These are phyloP conservation scores for Nicotiana rustica DNA, from an alignment of 305 asterid genomes.

Conservation along the genomic window DNA sequence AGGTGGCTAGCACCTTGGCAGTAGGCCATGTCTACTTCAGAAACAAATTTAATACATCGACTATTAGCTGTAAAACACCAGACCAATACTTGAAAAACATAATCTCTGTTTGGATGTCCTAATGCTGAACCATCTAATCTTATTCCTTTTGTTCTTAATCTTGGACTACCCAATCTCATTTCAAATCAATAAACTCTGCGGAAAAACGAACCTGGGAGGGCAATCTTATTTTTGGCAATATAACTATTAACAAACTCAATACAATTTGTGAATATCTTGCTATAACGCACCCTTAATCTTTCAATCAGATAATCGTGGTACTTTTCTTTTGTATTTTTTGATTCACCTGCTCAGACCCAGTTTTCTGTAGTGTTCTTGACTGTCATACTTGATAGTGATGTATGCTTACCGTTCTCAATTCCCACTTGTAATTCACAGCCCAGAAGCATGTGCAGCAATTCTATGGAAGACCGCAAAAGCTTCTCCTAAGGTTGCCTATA, in stretches of 20 bases:
- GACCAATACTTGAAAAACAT: neutral
- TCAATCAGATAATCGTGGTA: neutral
- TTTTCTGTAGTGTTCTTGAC: neutral
- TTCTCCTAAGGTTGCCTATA: constrained; percentile 75
- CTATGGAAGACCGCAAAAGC: constrained; percentile 90
- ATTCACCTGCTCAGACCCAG: neutral
- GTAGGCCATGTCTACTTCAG: neutral
- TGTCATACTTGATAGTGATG: neutral
- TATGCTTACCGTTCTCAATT: constrained; percentile 35
- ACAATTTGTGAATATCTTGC: neutral
- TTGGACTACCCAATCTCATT: constrained; percentile 12
- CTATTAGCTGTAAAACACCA: constrained; percentile 1
- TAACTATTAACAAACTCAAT: constrained; percentile 3
- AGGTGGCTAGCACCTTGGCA: neutral
- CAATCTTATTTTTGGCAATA: neutral
- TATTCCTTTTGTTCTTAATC: neutral
- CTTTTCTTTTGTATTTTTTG: neutral
- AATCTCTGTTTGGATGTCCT: constrained; percentile 11
- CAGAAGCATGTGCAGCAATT: constrained; percentile 99
- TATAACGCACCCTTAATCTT: constrained; percentile 14
- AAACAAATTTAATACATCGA: neutral
- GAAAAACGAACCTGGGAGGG: constrained; percentile 25
- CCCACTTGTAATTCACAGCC: constrained; percentile 60
- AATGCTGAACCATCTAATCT: constrained; percentile 27
- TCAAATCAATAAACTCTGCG: constrained; percentile 14